Percentiles rank a stretch among this genome's conserved stretches.
Evolutionary conservation across 2,329 filamentous ascomycete species (phyloP).

Genomic region (Graphilbum sp.): DNA sequence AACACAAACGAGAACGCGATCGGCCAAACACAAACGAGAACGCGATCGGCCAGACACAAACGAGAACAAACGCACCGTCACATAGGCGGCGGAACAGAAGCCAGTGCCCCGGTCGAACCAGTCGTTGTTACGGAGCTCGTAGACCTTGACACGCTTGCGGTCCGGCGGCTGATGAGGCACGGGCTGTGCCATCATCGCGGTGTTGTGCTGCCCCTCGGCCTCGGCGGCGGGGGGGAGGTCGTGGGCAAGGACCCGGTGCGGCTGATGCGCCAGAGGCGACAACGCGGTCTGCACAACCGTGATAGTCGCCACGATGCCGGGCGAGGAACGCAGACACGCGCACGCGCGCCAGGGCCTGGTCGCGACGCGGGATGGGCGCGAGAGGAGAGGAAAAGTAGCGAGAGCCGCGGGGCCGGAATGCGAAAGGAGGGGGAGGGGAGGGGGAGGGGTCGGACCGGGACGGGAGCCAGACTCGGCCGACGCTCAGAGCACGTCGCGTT

Average conservation of each 20-base stretch:
- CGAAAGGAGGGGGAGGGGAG: no score
- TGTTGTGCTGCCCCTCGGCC: slow-evolving; percentile 38
- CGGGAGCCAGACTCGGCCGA: no score
- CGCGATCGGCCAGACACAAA: no score
- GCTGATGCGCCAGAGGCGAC: slow-evolving; percentile 38
- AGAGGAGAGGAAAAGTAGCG: no score
- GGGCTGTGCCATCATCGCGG: slow-evolving; percentile 54
- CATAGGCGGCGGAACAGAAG: slow-evolving; percentile 69
- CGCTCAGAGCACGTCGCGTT: no score
- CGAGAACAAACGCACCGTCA: slow-evolving; percentile 60
- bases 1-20: no score
- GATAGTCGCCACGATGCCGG: slow-evolving; percentile 36
- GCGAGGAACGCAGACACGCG: slow-evolving; percentile 9
- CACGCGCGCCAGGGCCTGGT: no score
- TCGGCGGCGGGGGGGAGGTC: slow-evolving; percentile 22
- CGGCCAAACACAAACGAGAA: no score
- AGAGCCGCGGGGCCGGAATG: no score
- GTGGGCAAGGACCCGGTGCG: slow-evolving; percentile 41
- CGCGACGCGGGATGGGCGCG: no score
- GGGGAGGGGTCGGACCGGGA: no score
- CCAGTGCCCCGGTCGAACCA: slow-evolving; percentile 97
- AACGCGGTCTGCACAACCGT: slow-evolving; percentile 36
- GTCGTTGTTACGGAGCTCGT: slow-evolving; percentile 95
- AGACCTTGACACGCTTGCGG: slow-evolving; percentile 85
- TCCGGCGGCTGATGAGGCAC: slow-evolving; percentile 53